Evolutionary conservation across 179 eudicot genomes (phyloP), one percentile per base, ranked within the genome.

Genomic region (Patellifolia procumbens): DNA sequence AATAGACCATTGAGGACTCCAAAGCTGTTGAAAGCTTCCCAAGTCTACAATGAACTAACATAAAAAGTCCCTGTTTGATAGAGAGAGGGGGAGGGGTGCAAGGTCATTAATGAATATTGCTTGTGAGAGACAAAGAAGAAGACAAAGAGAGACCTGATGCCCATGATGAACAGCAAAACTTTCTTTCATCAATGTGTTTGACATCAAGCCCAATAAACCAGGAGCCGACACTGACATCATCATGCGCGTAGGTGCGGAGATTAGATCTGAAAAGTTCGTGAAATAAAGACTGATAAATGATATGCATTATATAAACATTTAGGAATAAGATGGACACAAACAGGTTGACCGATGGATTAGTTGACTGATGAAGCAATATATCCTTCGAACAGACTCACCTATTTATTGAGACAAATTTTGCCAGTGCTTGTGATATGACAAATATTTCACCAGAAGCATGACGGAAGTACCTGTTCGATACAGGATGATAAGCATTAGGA

Each of bases 131-230:
- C n/a, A 29, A 15, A 42, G 59, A n/a, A n/a, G n/a, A n/a, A n/a
- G n/a, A n/a, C n/a, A n/a, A n/a, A 66, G 72, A 86, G 63, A 76
- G 74, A 91, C 97, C 97, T 87, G 96, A 82, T 61, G 89, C 86
- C 92, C 92, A 89, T 35, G 91, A 89, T 68, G 97, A 89, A 83
- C 98, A 94, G 74, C 98, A 94, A 86, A 89, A 87, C 77, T 89
- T 94, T 72, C 78, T 85, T 79, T 88, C 92, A 75, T 85, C 77
- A 72, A 85, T 72, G 82, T 94, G 91, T 63, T 87, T 83, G 61
- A 89, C 91, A 83, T 92, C 91, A 37, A 94, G 87, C 34, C 96
- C 98, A 80, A 94, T 88, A 69, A 94, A 94, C 98, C 98, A 94
- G 49, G 98, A 94, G 35, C 98, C 98, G 49, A 76, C 90, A 68